A percentile compares a stretch with the other conserved stretches of the same genome.
Evolutionary conservation across 306 rosid genomes (phyloP).

Genomic region (Rubus parviflorus): DNA sequence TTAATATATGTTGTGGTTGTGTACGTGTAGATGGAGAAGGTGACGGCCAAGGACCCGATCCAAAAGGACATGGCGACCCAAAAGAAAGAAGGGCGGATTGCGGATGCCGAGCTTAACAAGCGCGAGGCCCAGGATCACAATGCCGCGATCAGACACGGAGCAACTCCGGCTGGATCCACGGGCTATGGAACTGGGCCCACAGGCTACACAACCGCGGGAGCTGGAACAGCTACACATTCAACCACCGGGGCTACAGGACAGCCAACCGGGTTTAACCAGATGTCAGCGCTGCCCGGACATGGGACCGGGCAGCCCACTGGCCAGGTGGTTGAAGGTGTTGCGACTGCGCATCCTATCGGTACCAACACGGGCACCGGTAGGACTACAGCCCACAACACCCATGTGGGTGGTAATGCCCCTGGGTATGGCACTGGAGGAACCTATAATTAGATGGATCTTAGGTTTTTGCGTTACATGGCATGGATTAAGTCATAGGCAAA

Average conservation of each 20-base stretch:
- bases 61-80: conserved; percentile 52
- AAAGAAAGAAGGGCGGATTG: conserved; percentile 41
- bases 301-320: conserved; percentile 43
- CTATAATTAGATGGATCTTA: conserved; percentile 16
- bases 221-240: conserved; percentile 28
- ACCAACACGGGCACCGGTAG: conserved; percentile 28
- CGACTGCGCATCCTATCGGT: conserved; percentile 31
- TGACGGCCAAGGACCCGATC: conserved; percentile 41
- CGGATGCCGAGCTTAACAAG: conserved; percentile 56
- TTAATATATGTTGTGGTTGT: neutral
- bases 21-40: conserved; percentile 44
- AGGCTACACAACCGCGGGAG: conserved; percentile 1
- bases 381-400: conserved; percentile 27
- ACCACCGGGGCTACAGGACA: conserved; percentile 37
- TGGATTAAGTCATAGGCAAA: neutral
- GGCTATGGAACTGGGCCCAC: neutral
- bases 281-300: conserved; percentile 33
- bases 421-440: conserved; percentile 40
- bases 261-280: conserved; percentile 41
- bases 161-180: neutral
- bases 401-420: conserved; percentile 15
- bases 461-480: neutral
- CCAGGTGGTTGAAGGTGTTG: conserved; percentile 33
- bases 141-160: conserved; percentile 28
- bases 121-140: conserved; percentile 46